phyloP scores from a whole-genome alignment of 2,329 filamentous ascomycete species.

The Xylariaceae sp. region DNA sequence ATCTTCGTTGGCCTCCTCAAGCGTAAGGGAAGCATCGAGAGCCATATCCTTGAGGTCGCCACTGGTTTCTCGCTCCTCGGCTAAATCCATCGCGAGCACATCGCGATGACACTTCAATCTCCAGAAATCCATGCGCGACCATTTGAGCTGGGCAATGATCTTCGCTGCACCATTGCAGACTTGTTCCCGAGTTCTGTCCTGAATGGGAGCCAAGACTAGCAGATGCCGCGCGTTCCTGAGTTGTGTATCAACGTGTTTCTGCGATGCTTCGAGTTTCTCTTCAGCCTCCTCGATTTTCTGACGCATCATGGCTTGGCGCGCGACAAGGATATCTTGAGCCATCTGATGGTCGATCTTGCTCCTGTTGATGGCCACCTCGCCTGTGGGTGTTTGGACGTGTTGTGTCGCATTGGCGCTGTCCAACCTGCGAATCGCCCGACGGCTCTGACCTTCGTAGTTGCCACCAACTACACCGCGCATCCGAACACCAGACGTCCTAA shows the following conservation, averaged over 20 bases:
- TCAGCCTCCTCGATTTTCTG: constrained; percentile 80
- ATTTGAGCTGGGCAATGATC: constrained; percentile 83
- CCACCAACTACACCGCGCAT: constrained; percentile 83
- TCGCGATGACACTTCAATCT: constrained; percentile 85
- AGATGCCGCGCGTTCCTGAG: constrained; percentile 87
- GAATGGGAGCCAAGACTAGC: constrained; percentile 81
- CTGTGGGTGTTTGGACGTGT: constrained; percentile 63
- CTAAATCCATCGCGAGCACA: constrained; percentile 77
- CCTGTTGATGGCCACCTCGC: constrained; percentile 67
- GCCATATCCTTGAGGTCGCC: constrained; percentile 29
- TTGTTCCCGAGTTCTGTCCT: constrained; percentile 81
- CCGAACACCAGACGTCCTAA: constrained; percentile 82
- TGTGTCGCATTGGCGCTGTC: constrained; percentile 57
- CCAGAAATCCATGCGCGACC: constrained; percentile 93
- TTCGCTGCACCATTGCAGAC: constrained; percentile 79
- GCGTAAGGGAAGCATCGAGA: constrained; percentile 18
- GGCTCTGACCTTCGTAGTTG: constrained; percentile 76
- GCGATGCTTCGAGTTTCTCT: constrained; percentile 64
- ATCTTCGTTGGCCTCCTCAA: constrained; percentile 36
- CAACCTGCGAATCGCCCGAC: constrained; percentile 65
- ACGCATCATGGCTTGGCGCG: constrained; percentile 75
- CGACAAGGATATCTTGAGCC: constrained; percentile 77
- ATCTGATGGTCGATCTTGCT: constrained; percentile 75
- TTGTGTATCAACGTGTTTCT: constrained; percentile 76
- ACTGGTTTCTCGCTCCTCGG: constrained; percentile 60